Conservation (phyloP, 495 filamentous ascomycete species). For the Penicillium silybi region DNA sequence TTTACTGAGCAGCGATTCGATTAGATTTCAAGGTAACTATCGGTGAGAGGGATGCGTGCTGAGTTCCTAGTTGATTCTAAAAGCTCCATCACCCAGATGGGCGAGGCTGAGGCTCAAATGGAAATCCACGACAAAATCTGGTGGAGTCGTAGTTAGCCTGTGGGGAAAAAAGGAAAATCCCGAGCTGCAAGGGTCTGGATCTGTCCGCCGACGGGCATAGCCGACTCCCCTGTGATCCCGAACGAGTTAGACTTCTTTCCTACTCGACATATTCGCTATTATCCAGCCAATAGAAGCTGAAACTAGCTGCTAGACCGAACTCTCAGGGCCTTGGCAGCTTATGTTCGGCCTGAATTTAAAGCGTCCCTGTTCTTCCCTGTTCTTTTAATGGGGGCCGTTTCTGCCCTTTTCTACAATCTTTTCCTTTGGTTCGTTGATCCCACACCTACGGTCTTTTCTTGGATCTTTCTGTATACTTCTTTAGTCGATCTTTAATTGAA, state of each 20-base stretch:
- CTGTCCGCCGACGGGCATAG: too few relatives aligned
- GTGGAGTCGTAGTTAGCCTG: too few relatives aligned
- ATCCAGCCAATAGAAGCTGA: background rate
- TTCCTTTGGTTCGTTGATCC: background rate
- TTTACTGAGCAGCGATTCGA: too few relatives aligned
- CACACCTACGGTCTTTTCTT: background rate
- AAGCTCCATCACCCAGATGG: too few relatives aligned
- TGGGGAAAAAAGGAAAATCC: too few relatives aligned
- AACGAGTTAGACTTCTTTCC: background rate
- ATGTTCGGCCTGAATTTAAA: background rate
- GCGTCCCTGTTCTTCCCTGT: background rate
- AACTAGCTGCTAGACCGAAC: background rate
- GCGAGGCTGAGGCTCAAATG: too few relatives aligned
- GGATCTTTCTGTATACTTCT: background rate
- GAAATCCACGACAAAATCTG: too few relatives aligned
- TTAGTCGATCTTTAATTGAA: background rate
- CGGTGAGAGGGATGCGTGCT: background rate
- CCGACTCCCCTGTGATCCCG: background rate
- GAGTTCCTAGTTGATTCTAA: too few relatives aligned
- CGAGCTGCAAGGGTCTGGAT: background rate
- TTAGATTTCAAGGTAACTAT: conserved; percentile 2
- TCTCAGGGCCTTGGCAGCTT: background rate
- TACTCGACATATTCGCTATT: background rate
- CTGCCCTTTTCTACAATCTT: background rate
- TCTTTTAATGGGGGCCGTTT: background rate